Evolutionary conservation across 2,329 filamentous ascomycete genomes (phyloP).

Genomic region (Penicillium sp.): DNA sequence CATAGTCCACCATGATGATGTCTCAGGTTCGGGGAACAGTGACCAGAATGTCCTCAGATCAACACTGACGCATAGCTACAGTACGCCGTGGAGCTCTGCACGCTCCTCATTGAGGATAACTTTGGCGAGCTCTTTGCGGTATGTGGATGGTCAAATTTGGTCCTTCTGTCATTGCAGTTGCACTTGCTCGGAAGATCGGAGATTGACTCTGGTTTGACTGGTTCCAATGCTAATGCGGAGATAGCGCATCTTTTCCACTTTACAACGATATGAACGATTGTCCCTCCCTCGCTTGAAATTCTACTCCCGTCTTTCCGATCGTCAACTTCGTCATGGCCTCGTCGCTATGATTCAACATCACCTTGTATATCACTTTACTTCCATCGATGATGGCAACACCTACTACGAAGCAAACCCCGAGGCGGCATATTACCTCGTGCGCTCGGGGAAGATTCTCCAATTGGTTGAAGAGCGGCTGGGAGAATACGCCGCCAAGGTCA

Average conservation of each 20-base stretch:
- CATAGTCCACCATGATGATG: slow-evolving; percentile 65
- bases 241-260: slow-evolving; percentile 81
- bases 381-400: slow-evolving; percentile 64
- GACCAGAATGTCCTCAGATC: slow-evolving; percentile 25
- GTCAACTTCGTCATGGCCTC: slow-evolving; percentile 79
- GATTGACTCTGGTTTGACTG: too few species aligned
- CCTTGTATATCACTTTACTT: slow-evolving; percentile 74
- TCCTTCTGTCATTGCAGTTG: too few species aligned
- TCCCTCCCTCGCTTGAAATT: slow-evolving; percentile 70
- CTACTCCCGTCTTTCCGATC: slow-evolving; percentile 72
- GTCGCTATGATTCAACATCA: slow-evolving; percentile 87
- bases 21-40: slow-evolving; percentile 56
- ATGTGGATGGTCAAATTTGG: slow-evolving; percentile 50
- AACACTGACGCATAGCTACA: slow-evolving; percentile 42
- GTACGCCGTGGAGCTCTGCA: slow-evolving; percentile 83
- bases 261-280: slow-evolving; percentile 79
- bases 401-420: slow-evolving; percentile 84
- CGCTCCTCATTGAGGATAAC: slow-evolving; percentile 83
- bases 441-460: slow-evolving; percentile 79
- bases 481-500: slow-evolving; percentile 71
- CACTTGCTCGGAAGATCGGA: too few species aligned
- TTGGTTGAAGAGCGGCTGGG: slow-evolving; percentile 76
- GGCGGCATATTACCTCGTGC: slow-evolving; percentile 79
- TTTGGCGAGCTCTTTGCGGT: slow-evolving; percentile 93
- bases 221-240: not conserved